phyloP scores from a whole-genome alignment of 305 asterid species.

The Withania somnifera region DNA sequence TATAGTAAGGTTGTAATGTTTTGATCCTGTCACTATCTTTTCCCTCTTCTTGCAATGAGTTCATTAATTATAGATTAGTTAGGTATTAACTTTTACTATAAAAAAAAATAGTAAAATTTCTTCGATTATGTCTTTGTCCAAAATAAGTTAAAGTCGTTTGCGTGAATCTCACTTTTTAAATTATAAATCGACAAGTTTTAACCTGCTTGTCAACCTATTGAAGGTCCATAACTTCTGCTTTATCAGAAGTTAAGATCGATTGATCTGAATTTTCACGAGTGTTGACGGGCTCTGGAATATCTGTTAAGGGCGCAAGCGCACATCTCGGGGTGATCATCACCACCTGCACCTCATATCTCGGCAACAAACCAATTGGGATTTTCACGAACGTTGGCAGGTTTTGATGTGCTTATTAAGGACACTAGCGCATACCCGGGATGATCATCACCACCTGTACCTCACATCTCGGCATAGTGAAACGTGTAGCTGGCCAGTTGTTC shows the following conservation, averaged over 20 bases:
- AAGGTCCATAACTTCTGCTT: not conserved
- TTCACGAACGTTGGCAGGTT: too few relatives aligned
- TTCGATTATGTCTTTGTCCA: not conserved
- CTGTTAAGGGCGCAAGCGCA: too few relatives aligned
- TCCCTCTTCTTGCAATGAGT: not conserved
- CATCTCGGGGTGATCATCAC: too few relatives aligned
- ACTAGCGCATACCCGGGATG: too few relatives aligned
- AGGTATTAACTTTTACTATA: not conserved
- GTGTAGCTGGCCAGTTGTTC: too few relatives aligned
- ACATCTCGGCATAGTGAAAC: too few relatives aligned
- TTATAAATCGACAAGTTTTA: not conserved
- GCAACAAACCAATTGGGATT: too few relatives aligned
- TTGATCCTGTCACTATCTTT: not conserved
- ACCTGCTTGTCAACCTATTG: not conserved
- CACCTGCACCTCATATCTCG: too few relatives aligned
- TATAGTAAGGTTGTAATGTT: not conserved
- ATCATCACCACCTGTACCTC: too few relatives aligned
- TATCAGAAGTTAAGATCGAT: rapidly evolving
- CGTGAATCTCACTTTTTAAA: not conserved
- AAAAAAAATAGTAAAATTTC: not conserved
- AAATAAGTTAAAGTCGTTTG: not conserved
- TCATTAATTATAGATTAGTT: not conserved
- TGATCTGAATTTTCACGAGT: too few relatives aligned
- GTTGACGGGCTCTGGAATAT: too few relatives aligned
- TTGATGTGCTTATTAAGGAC: too few relatives aligned